Percentiles rank a stretch among this genome's conserved stretches.
Conservation (phyloP, 768 basidiomycete genomes). For the Austroboletus eburneus region DNA sequence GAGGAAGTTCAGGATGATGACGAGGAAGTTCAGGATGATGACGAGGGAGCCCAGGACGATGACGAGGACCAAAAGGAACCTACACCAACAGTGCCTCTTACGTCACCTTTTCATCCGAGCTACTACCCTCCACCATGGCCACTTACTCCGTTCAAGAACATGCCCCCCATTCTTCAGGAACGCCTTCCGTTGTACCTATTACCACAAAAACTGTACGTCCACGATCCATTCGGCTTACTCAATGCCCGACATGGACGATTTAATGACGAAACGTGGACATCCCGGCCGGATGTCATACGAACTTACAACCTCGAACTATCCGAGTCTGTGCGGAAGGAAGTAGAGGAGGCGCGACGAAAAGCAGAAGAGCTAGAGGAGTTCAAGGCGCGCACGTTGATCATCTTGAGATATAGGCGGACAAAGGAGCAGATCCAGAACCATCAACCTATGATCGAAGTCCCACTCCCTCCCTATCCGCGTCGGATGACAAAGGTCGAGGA, state of each 20-base stretch:
- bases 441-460: slow-evolving; percentile 29
- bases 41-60: neutral
- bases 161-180: slow-evolving; percentile 29
- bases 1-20: neutral
- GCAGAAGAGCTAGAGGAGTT: slow-evolving; percentile 9
- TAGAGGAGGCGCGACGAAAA: slow-evolving; percentile 3
- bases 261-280: slow-evolving; percentile 22
- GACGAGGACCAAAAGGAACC: neutral
- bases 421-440: slow-evolving; percentile 19
- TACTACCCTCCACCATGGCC: slow-evolving; percentile 42
- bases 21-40: neutral
- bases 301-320: slow-evolving; percentile 28
- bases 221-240: slow-evolving; percentile 40
- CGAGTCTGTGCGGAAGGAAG: neutral
- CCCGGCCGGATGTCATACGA: slow-evolving; percentile 29
- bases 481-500: slow-evolving; percentile 26
- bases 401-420: slow-evolving; percentile 17
- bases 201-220: slow-evolving; percentile 40
- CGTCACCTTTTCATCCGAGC: slow-evolving; percentile 29
- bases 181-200: slow-evolving; percentile 33
- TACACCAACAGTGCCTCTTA: slow-evolving; percentile 7
- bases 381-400: slow-evolving; percentile 17
- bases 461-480: slow-evolving; percentile 25
- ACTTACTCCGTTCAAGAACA: slow-evolving; percentile 31
- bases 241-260: slow-evolving; percentile 2